Base-by-base conservation (phyloP, 768 basidiomycete genomes). In the Pulveroboletus ravenelii region DNA sequence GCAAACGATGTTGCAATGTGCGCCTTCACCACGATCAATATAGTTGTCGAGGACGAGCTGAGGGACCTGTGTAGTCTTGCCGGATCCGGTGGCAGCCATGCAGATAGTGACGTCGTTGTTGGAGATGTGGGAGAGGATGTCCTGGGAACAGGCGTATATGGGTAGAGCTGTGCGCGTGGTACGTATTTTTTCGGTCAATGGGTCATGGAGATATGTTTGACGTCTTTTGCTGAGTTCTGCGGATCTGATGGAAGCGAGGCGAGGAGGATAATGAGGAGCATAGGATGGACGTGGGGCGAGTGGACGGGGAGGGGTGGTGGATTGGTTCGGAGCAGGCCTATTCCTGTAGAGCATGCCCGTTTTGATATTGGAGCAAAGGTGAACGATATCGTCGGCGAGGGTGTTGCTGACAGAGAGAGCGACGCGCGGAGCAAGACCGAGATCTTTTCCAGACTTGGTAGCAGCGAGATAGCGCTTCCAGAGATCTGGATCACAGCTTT, bases 41-140 rank as follows among this genome's bases (percentile, higher is more conserved):
- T 78, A 85, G 38, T 87, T 79, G 60, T 97, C 93, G 43, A 97
- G 76, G 55, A 96, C 83, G 41, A 96, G 76, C 66, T 96, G 94
- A 6, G 94, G 94, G 23, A 96, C 81, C 67, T 97, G 94, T 0
- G 93, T 96, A 7, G 92, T 95, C 72, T 96, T 96, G 1, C 93
- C 92, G 1, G 90, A 93, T 32, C 92, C 91, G 3, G 93, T 93
- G 7, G 87, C 81, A 41, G 91, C 91, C 85, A 92, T 87, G 57
- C 86, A 83, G 58, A 95, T 83, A 1, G 89, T 89, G 51, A 96
- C 91, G 13, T 93, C 88, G 66, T 95, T 82, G 29, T 79, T 70
- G 17, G 73, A 70, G 57, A 97, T 82, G 53, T 86, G 84, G 2
- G 75, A 63, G 45, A 95, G 63, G 37, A 96, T 75, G 10, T 86